Evolutionary conservation across 345 rosid species (phyloP).

Genomic region (Kernera saxatilis): DNA sequence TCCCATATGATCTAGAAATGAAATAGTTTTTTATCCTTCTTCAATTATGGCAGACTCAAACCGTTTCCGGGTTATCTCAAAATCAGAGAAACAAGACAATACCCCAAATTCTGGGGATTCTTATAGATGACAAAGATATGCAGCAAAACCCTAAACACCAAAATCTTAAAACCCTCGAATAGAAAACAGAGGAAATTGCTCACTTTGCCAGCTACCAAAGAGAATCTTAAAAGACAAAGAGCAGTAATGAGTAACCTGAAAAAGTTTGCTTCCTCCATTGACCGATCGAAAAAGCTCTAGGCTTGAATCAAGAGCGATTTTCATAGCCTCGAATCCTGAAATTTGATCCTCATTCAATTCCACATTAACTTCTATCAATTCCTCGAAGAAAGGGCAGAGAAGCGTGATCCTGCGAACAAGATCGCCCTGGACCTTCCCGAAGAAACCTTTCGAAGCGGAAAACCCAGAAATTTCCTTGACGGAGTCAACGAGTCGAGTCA

Average conservation of each 20-base stretch:
- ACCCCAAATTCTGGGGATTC: not conserved
- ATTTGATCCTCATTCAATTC: constrained; percentile 39
- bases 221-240: not conserved
- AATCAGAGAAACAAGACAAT: not conserved
- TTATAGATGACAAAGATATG: not conserved
- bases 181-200: constrained; percentile 1
- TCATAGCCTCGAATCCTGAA: constrained; percentile 49
- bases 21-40: not conserved
- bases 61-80: not conserved
- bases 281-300: constrained; percentile 51
- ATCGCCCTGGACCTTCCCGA: constrained; percentile 69
- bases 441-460: constrained; percentile 49
- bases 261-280: constrained; percentile 73
- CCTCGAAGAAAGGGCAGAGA: constrained; percentile 91
- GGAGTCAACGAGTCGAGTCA: constrained; percentile 45
- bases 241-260: constrained; percentile 45
- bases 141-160: constrained; percentile 14
- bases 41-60: not conserved
- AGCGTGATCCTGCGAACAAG: constrained; percentile 88
- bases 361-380: constrained; percentile 47
- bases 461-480: constrained; percentile 65
- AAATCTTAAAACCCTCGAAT: constrained; percentile 17
- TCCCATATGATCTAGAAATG: not conserved
- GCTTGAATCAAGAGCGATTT: constrained; percentile 57
- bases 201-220: constrained; percentile 22